Evolutionary conservation across 495 filamentous ascomycete species (phyloP), one percentile per base, ranked within the genome.

Genomic region (Aspergillus panamensis): DNA sequence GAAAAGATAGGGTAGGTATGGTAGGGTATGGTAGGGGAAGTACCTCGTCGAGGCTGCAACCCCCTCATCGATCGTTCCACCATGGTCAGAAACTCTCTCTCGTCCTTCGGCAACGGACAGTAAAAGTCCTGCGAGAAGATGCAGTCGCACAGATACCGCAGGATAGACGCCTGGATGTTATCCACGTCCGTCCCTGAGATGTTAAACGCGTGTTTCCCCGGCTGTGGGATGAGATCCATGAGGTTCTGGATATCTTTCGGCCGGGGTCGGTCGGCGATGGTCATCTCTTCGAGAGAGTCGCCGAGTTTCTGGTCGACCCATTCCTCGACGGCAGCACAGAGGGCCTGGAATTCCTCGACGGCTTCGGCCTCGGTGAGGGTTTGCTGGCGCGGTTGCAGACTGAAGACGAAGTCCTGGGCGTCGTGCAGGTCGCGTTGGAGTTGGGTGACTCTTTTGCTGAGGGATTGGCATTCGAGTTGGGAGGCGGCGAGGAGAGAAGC

Each of bases 291-390:
- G 35, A 57, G 55, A n/a, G 20, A 20, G 37, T 57, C 48, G 20
- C 47, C 55, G 4, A 57, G 55, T 32, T 57, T 51, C 17, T 51
- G 47, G 25, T 57, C 55, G 4, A 57, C 55, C 55, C 55, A 57
- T 42, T 51, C 47, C 10, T 57, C 55, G 21, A 57, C 37, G 14
- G 55, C 33, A 7, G 37, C 35, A 29, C 14, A 20, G 20, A 57
- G 47, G 8, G 55, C 35, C 33, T 17, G 16, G 30, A 57, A 57
- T 8, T 21, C 35, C 4, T 14, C 14, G 20, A 51, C 29, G 8
- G 55, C 55, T 12, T 57, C 55, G 21, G 31, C 7, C 16, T 57
- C 47, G 1, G 55, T 51, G 35, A 57, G 48, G 4, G 48, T 50
- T 25, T 51, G 33, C 0, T 43, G 37, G 37, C 35, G 55, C 0